These are phyloP conservation scores for Arthroderma sp. DNA, from an alignment of 2,329 filamentous ascomycete genomes.

Conservation along the genomic window DNA sequence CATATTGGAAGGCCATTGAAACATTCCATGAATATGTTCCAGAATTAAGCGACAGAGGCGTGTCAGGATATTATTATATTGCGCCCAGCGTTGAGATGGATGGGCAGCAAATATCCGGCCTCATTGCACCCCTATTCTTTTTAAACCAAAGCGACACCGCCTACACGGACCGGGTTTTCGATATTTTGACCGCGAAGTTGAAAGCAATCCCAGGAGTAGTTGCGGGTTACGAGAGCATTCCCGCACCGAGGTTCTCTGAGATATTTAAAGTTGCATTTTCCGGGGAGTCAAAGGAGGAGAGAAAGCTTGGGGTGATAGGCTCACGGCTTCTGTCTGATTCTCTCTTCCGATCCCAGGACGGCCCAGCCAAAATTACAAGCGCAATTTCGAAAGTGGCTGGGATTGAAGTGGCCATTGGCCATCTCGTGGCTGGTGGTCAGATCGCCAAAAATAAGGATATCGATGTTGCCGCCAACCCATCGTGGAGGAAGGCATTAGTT, in stretches of 20 bases:
- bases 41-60: constrained; percentile 7
- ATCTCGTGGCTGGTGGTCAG: constrained; percentile 26
- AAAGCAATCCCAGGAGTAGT: constrained; percentile 3
- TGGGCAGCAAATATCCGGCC: neutral
- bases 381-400: constrained; percentile 10
- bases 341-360: constrained; percentile 4
- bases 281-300: too few species aligned
- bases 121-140: constrained; percentile 4
- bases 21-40: constrained; percentile 9
- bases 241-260: constrained; percentile 1
- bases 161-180: constrained; percentile 3
- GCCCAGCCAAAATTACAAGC: constrained; percentile 3
- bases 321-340: constrained; percentile 5
- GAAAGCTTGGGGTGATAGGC: neutral
- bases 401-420: constrained; percentile 25
- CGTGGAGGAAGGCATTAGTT: constrained; percentile 9
- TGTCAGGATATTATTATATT: constrained; percentile 10
- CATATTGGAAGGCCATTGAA: constrained; percentile 8
- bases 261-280: neutral
- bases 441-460: constrained; percentile 16
- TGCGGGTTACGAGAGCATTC: neutral
- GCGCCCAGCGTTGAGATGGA: constrained; percentile 3
- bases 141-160: constrained; percentile 2
- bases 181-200: constrained; percentile 3
- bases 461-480: constrained; percentile 6